These are phyloP conservation scores for Nymphaea colorata DNA, from an alignment of 164 flowering plant genomes.

Conservation along the genomic window DNA sequence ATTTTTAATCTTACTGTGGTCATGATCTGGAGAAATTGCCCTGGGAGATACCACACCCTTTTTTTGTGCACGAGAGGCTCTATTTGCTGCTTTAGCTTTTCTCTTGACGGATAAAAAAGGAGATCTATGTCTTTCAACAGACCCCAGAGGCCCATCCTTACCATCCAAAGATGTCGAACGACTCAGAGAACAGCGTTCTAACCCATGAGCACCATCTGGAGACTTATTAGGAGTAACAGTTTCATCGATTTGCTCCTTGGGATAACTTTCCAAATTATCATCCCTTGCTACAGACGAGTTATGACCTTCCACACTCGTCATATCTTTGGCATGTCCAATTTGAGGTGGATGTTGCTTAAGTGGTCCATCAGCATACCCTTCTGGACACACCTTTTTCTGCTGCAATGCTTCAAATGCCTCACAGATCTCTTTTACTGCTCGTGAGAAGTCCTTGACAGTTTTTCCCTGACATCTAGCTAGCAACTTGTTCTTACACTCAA, in stretches of 20 bases:
- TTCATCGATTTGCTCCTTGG: not conserved
- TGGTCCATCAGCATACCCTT: conserved; percentile 22
- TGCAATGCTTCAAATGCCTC: conserved; percentile 61
- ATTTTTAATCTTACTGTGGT: conserved; percentile 9
- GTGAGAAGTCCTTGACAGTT: conserved; percentile 52
- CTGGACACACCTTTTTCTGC: conserved; percentile 18
- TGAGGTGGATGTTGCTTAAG: not conserved
- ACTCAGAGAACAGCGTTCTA: conserved; percentile 23
- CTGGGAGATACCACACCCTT: conserved; percentile 14
- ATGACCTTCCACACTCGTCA: not conserved
- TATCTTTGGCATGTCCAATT: not conserved
- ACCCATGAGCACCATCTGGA: conserved; percentile 19
- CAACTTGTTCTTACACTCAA: conserved; percentile 56
- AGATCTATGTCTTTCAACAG: conserved; percentile 11
- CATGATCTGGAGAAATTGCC: conserved; percentile 3
- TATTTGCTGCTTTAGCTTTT: conserved; percentile 11
- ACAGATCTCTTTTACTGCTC: conserved; percentile 87
- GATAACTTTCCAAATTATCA: not conserved
- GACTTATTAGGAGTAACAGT: conserved; percentile 7
- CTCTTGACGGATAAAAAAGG: conserved; percentile 12
- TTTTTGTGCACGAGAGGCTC: conserved; percentile 13
- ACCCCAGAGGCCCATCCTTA: conserved; percentile 15
- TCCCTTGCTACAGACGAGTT: not conserved
- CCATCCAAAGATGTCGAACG: conserved; percentile 17
- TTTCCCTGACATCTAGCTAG: conserved; percentile 55